Evolutionary conservation across 140 eudicot genomes (phyloP).

Genomic region (Ambrosia hybrid): DNA sequence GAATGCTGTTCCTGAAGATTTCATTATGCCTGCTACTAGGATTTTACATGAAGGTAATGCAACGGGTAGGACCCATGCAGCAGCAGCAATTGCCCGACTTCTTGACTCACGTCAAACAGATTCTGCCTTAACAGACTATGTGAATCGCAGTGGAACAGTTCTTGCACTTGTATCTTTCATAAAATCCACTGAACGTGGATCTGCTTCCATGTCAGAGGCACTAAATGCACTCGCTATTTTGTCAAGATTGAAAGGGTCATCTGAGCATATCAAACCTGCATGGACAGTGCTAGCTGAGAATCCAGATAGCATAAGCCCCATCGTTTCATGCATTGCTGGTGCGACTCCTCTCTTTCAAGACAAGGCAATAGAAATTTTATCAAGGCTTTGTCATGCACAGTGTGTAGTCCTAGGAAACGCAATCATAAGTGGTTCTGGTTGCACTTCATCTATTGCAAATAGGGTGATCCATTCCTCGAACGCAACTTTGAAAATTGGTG

Average conservation of each 20-base stretch:
- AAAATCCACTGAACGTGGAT: slow-evolving; percentile 57
- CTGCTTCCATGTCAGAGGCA: slow-evolving; percentile 74
- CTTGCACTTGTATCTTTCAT: slow-evolving; percentile 79
- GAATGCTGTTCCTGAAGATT: slow-evolving; percentile 67
- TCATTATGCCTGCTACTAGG: slow-evolving; percentile 78
- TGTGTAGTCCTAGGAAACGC: slow-evolving; percentile 62
- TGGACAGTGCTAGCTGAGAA: slow-evolving; percentile 82
- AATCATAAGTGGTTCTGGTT: slow-evolving; percentile 59
- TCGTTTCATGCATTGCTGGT: slow-evolving; percentile 71
- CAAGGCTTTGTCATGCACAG: slow-evolving; percentile 74
- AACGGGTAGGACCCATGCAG: slow-evolving; percentile 81
- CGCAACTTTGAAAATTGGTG: slow-evolving; percentile 65
- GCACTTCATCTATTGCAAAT: slow-evolving; percentile 70
- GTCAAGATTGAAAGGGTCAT: slow-evolving; percentile 62
- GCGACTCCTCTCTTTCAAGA: slow-evolving; percentile 72
- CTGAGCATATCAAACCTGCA: slow-evolving; percentile 73
- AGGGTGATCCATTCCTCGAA: slow-evolving; percentile 68
- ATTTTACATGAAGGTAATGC: slow-evolving; percentile 71
- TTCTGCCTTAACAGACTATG: slow-evolving; percentile 61
- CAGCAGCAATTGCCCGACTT: slow-evolving; percentile 92
- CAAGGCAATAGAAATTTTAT: slow-evolving; percentile 80
- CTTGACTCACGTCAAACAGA: slow-evolving; percentile 66
- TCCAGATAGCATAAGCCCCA: slow-evolving; percentile 74
- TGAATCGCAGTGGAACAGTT: slow-evolving; percentile 78
- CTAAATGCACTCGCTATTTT: slow-evolving; percentile 77